Evolutionary conservation across 2,329 filamentous ascomycete genomes (phyloP), one percentile per base, ranked within the genome.

Genomic region (Chaetomium globosum): DNA sequence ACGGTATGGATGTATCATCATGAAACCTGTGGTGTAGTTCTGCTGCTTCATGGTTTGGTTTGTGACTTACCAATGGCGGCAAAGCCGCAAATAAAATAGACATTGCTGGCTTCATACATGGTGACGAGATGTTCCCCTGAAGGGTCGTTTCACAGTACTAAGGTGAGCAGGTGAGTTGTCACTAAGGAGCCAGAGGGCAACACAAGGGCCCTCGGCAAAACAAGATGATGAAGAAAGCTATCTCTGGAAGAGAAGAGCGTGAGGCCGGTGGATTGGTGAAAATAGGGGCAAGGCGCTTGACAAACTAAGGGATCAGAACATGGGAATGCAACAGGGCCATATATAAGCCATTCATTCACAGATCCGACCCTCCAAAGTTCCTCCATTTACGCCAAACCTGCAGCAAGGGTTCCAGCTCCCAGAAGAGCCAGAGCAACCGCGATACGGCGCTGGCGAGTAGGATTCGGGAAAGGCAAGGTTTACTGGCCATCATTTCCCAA

Each of bases 11-110:
- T 16, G 46, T 31, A n/a, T 21, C 13, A 28, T 46, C n/a, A 26
- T 39, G 36, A 39, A 19, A 13, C 36, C 4, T 19, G 36, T 39
- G 6, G 30, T 16, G 26, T 23, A 31, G 21, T 4, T 57, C 26
- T 53, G 13, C 48, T 49, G 23, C n/a, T 23, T 23, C 23, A 12
- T 19, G 21, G 19, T 8, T 1, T 7, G 4, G 16, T 12, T 8
- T 30, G 4, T 7, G 31, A 73, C 79, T 67, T 75, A 83, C 84
- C 86, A 68, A 88, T 85, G 72, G 85, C 84, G 73, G 85, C 85
- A 72, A 88, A 87, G 66, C 77, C 78, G 75, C 85, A 88, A 68
- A 87, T 87, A 67, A 81, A 79, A 74, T 88, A 87, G 57, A 87
- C 79, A 73, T 85, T 87, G 66, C 70, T 80, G 28, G 76, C 76